Conservation (phyloP, 2,329 filamentous ascomycete species). For the Rutstroemia sp. region DNA sequence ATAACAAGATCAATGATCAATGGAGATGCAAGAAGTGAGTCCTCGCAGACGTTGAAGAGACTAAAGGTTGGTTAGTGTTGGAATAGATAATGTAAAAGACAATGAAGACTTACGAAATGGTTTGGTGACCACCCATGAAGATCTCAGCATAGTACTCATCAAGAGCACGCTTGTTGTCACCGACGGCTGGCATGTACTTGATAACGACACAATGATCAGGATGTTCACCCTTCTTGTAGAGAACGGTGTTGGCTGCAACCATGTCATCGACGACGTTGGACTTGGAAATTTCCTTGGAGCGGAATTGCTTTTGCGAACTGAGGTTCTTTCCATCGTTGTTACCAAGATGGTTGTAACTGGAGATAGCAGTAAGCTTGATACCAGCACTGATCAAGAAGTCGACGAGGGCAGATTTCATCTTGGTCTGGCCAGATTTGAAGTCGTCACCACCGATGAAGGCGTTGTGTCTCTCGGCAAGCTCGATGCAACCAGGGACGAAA, state of each 20-base stretch:
- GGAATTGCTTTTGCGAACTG: conserved; percentile 96
- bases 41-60: conserved; percentile 98
- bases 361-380: conserved; percentile 97
- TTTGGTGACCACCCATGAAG: conserved; percentile 97
- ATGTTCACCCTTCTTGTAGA: conserved; percentile 89
- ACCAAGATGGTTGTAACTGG: conserved; percentile 97
- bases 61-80: conserved; percentile 35
- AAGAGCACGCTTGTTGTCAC: conserved; percentile 96
- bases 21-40: conserved; percentile 90
- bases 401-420: conserved; percentile 99
- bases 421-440: conserved; percentile 99
- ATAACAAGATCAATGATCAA: conserved; percentile 95
- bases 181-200: conserved; percentile 99
- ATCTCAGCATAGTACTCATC: conserved; percentile 99
- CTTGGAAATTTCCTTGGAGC: conserved; percentile 99
- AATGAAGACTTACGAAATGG: conserved; percentile 59
- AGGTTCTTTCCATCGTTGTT: conserved; percentile 99
- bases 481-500: conserved; percentile 86
- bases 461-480: conserved; percentile 78
- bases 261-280: conserved; percentile 99
- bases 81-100: conserved; percentile 6
- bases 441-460: conserved; percentile 96
- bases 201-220: conserved; percentile 98
- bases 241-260: conserved; percentile 88
- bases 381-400: conserved; percentile 98